phyloP scores from a whole-genome alignment of 2,329 filamentous ascomycete genomes.

The Aspergillus sp. region DNA sequence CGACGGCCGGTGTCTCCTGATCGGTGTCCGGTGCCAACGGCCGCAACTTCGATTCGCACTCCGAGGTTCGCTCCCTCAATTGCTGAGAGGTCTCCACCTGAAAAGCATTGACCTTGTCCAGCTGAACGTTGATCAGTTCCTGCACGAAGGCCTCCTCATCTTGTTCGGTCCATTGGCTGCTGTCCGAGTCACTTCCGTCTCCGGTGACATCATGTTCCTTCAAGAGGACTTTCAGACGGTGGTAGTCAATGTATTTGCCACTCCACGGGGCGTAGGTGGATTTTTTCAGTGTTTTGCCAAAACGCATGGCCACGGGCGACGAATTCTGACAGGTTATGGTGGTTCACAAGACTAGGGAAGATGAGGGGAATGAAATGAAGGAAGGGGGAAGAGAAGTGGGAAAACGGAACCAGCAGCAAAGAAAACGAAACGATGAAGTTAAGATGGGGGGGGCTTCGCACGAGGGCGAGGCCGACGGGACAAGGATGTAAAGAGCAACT shows the following conservation, averaged over 20 bases:
- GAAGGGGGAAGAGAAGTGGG: neutral
- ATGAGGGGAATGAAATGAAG: slow-evolving; percentile 4
- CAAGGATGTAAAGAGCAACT: neutral
- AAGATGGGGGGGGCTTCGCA: neutral
- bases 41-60: slow-evolving; percentile 65
- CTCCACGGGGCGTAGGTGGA: slow-evolving; percentile 85
- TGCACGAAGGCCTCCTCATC: slow-evolving; percentile 94
- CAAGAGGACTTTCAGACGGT: slow-evolving; percentile 84
- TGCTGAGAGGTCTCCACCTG: slow-evolving; percentile 79
- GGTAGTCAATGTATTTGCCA: slow-evolving; percentile 92
- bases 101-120: slow-evolving; percentile 92
- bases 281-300: slow-evolving; percentile 81
- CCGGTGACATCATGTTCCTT: slow-evolving; percentile 67
- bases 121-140: slow-evolving; percentile 88
- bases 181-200: slow-evolving; percentile 52
- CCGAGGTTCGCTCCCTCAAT: slow-evolving; percentile 76
- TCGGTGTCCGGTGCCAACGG: slow-evolving; percentile 48
- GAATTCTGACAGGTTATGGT: neutral
- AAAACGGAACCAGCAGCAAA: neutral
- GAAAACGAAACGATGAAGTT: neutral
- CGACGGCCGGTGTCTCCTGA: slow-evolving; percentile 31
- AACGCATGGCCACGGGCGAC: slow-evolving; percentile 68
- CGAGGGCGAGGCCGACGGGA: neutral
- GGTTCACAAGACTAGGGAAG: neutral
- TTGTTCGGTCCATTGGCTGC: slow-evolving; percentile 78